Evolutionary conservation across 2,329 filamentous ascomycete genomes (phyloP), one percentile per base, ranked within the genome.

Genomic region (Pseudogymnoascus sp.): DNA sequence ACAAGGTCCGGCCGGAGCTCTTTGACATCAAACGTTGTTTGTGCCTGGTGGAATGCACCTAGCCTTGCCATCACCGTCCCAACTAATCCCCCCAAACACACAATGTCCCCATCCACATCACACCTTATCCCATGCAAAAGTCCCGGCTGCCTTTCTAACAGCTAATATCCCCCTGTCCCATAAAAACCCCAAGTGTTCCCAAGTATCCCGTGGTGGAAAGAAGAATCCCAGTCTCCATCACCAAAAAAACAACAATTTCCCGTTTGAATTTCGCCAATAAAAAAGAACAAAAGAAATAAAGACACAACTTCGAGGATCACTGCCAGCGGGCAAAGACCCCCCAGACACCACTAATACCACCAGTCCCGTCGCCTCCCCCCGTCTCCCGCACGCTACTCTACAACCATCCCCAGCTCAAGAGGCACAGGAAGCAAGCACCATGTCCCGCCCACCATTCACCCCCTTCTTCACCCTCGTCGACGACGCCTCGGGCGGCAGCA

Each of bases 381-480:
- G 48, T 4, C 48, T 55, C 29, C 48, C 48, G 15, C 17, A 33
- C 9, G 48, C 48, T 15, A 3, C 15, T 33, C n/a, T 55, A 0
- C 29, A 55, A 17, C 48, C 48, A 2, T 55, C 48, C 17, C 27
- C 17, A 12, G n/a, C 29, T 12, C 48, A 33, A 21, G 48, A 55
- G 1, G 13, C 36, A 6, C 29, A 55, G 36, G 27, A 38, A 15
- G 33, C 33, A 27, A 8, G 12, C 48, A 27, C n/a, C 4, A 59
- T 59, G 58, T 9, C 33, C 10, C 58, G 58, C 1, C 77, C 77
- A 3, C 73, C 77, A 2, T 93, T 96, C 74, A 81, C 85, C 48
- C 90, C 91, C 2, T 88, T 96, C 78, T 97, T 96, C 78, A 89
- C 91, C 0, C 80, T 97, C 42, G 81, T 97, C 66, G 86, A 90